Evolutionary conservation across 495 filamentous ascomycete genomes (phyloP).

Genomic region (Pyronema omphalodes): DNA sequence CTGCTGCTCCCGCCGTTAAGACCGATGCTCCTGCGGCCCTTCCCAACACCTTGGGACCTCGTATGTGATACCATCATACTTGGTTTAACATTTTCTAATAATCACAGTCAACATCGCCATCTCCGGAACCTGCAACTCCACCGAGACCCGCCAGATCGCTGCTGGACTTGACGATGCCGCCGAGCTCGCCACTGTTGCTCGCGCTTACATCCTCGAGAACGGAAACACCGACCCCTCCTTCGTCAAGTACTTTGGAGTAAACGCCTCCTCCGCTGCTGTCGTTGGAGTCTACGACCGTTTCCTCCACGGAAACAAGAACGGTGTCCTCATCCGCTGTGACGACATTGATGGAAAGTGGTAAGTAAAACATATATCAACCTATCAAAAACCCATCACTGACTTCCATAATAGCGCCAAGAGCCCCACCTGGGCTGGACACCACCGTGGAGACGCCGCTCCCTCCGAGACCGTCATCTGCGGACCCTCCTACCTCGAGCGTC

Average conservation of each 20-base stretch:
- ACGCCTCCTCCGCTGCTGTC: constrained; percentile 30
- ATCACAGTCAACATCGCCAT: constrained; percentile 23
- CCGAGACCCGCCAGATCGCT: constrained; percentile 31
- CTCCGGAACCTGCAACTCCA: constrained; percentile 38
- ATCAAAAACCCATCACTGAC: neutral
- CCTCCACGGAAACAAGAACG: constrained; percentile 30
- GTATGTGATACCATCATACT: neutral
- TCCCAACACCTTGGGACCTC: neutral
- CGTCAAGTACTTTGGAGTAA: constrained; percentile 37
- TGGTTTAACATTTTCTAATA: neutral
- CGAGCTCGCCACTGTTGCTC: constrained; percentile 4
- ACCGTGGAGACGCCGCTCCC: constrained; percentile 38
- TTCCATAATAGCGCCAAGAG: constrained; percentile 1
- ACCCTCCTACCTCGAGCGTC: constrained; percentile 33
- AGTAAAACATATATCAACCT: neutral
- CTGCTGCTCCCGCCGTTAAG: neutral
- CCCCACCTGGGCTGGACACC: constrained; percentile 39
- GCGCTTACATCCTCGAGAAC: constrained; percentile 15
- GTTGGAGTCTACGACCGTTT: constrained; percentile 34
- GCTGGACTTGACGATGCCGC: constrained; percentile 32
- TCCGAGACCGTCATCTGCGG: constrained; percentile 44
- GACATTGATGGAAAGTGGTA: constrained; percentile 40
- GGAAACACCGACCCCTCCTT: constrained; percentile 19
- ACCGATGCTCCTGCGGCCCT: neutral
- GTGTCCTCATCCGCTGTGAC: constrained; percentile 38